Percentiles rank a stretch among this genome's conserved stretches.
Conservation (phyloP, 1,139 yeast genomes). For the Fermentozyma sake region DNA sequence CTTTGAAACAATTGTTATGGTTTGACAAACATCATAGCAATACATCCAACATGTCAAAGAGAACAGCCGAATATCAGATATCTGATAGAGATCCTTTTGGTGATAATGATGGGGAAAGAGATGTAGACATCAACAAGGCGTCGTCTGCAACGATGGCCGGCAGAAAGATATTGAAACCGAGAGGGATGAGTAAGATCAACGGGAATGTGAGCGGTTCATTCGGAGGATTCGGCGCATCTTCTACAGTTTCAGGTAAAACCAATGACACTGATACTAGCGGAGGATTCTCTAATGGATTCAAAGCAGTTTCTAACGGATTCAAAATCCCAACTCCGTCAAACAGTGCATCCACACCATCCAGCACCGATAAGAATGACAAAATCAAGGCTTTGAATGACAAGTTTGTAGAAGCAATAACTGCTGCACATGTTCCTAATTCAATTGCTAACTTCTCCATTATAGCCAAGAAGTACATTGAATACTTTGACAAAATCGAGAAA, state of each 20-base stretch:
- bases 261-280: no score
- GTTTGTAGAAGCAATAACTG: constrained; percentile 49
- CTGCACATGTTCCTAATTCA: constrained; percentile 40
- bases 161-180: constrained; percentile 65
- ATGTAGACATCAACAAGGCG: constrained; percentile 41
- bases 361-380: constrained; percentile 31
- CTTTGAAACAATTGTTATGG: no score
- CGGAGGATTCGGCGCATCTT: constrained; percentile 1
- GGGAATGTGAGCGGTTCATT: constrained; percentile 2
- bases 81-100: constrained; percentile 40
- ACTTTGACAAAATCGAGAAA: constrained; percentile 39
- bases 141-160: constrained; percentile 59
- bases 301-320: constrained; percentile 3
- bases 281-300: no score
- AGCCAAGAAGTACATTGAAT: constrained; percentile 58
- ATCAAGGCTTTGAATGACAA: constrained; percentile 66
- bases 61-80: constrained; percentile 60
- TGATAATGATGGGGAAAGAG: constrained; percentile 34
- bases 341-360: constrained; percentile 2
- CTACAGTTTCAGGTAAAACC: constrained; percentile 2
- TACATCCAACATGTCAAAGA: constrained; percentile 61
- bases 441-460: constrained; percentile 56
- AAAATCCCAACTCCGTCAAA: constrained; percentile 2
- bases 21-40: no score
- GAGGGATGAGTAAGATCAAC: constrained; percentile 3